A percentile compares a stretch with the other conserved stretches of the same genome.
Evolutionary conservation across 2,329 filamentous ascomycete species (phyloP).

Genomic region (Aspergillus novoparasiticus): DNA sequence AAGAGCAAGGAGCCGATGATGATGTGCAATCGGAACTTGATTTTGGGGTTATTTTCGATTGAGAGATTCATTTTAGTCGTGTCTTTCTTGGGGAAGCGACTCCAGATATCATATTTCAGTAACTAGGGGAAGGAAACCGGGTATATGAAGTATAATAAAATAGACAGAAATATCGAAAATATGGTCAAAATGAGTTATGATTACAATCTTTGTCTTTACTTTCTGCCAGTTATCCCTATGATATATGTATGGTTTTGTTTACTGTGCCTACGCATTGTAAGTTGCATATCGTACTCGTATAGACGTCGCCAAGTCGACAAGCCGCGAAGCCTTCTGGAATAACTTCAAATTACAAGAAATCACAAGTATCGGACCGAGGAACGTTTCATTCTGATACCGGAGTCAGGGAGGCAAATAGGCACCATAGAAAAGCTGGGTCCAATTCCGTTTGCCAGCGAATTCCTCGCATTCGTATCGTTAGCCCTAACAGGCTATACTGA

Average conservation of each 20-base stretch:
- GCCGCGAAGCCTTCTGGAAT: not conserved
- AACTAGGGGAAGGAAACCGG: too few relatives aligned
- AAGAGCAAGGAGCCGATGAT: conserved; percentile 13
- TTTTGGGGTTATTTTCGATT: not conserved
- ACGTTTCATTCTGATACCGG: not conserved
- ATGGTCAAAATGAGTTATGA: too few relatives aligned
- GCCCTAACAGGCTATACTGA: not conserved
- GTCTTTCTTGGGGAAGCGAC: not conserved
- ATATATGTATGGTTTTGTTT: not conserved
- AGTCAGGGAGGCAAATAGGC: not conserved
- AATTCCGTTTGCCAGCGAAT: not conserved
- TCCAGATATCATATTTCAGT: not conserved
- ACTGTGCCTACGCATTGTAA: not conserved
- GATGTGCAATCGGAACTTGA: conserved; percentile 19
- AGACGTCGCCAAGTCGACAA: not conserved
- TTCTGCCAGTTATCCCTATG: too few relatives aligned
- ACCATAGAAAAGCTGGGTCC: not conserved
- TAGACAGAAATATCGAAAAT: too few relatives aligned
- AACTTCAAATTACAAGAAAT: not conserved
- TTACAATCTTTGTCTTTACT: too few relatives aligned
- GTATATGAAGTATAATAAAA: too few relatives aligned
- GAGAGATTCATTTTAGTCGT: not conserved
- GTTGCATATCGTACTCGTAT: not conserved
- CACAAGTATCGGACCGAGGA: not conserved
- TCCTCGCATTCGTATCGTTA: conserved; percentile 10